These are phyloP conservation scores for Aspergillus asperescens DNA, from an alignment of 495 filamentous ascomycete species.

Conservation along the genomic window DNA sequence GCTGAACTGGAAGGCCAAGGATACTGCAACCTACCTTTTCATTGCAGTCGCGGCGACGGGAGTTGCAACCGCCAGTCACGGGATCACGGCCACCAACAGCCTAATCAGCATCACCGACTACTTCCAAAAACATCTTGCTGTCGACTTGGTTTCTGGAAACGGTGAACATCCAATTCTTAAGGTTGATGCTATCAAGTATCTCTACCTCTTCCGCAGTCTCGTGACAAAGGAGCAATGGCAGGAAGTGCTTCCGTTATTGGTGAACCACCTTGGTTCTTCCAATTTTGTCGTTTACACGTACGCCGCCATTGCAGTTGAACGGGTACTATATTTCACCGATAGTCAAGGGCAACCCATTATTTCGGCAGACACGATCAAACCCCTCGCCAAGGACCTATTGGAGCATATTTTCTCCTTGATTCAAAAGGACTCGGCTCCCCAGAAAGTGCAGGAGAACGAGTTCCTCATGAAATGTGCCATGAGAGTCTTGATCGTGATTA, in stretches of 20 bases:
- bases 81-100: conserved; percentile 82
- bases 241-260: conserved; percentile 78
- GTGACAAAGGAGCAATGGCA: conserved; percentile 81
- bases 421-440: conserved; percentile 68
- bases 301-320: conserved; percentile 88
- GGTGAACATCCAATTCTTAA: conserved; percentile 78
- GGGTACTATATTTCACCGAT: conserved; percentile 75
- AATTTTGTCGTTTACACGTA: conserved; percentile 98
- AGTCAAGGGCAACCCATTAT: conserved; percentile 69
- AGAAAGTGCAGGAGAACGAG: conserved; percentile 98
- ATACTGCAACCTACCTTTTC: conserved; percentile 93
- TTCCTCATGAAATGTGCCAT: conserved; percentile 98
- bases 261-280: conserved; percentile 76
- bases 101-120: conserved; percentile 84
- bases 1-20: conserved; percentile 90
- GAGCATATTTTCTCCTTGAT: conserved; percentile 91
- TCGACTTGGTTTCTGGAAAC: conserved; percentile 64
- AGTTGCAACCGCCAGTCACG: conserved; percentile 71
- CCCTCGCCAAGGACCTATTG: conserved; percentile 77
- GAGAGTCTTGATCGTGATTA: conserved; percentile 89
- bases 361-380: conserved; percentile 61
- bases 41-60: conserved; percentile 91
- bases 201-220: conserved; percentile 92
- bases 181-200: conserved; percentile 95
- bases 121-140: conserved; percentile 83